Percentiles rank a stretch among this genome's conserved stretches.
Conservation (phyloP, 176 grass and related monocot species). For the Poa pratensis region DNA sequence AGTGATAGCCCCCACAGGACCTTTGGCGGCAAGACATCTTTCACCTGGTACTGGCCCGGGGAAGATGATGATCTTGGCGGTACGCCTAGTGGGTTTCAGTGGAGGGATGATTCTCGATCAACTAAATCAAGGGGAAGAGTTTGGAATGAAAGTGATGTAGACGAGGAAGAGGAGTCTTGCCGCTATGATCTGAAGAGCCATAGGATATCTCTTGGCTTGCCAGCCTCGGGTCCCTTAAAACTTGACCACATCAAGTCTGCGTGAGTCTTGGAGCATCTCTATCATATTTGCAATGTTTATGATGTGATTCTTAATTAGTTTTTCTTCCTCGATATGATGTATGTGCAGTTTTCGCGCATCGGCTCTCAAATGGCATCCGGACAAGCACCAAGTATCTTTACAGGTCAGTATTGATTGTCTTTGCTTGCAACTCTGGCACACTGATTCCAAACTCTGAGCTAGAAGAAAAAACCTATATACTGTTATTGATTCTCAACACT, state of each 20-base stretch:
- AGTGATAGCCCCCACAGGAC: slow-evolving; percentile 33
- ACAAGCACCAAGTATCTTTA: slow-evolving; percentile 83
- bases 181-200: slow-evolving; percentile 46
- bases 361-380: slow-evolving; percentile 94
- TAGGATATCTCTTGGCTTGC: slow-evolving; percentile 76
- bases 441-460: not conserved
- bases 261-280: slow-evolving; percentile 58
- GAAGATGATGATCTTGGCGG: slow-evolving; percentile 45
- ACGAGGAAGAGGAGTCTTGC: slow-evolving; percentile 58
- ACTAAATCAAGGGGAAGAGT: slow-evolving; percentile 57
- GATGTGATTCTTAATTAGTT: slow-evolving; percentile 9
- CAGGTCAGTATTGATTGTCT: slow-evolving; percentile 48
- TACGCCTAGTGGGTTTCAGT: slow-evolving; percentile 56
- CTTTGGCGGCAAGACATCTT: slow-evolving; percentile 57
- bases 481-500: not conserved
- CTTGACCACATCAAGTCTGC: slow-evolving; percentile 80
- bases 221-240: slow-evolving; percentile 59
- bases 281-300: not conserved
- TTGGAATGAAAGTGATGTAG: slow-evolving; percentile 82
- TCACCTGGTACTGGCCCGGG: slow-evolving; percentile 67
- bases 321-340: not conserved
- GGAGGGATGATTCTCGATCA: slow-evolving; percentile 58
- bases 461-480: not conserved
- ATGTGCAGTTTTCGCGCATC: slow-evolving; percentile 66
- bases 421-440: not conserved